Percentiles rank a stretch among this genome's conserved stretches.
Conservation (phyloP, 2,329 filamentous ascomycete species). For the Ceratocystis colombiana region DNA sequence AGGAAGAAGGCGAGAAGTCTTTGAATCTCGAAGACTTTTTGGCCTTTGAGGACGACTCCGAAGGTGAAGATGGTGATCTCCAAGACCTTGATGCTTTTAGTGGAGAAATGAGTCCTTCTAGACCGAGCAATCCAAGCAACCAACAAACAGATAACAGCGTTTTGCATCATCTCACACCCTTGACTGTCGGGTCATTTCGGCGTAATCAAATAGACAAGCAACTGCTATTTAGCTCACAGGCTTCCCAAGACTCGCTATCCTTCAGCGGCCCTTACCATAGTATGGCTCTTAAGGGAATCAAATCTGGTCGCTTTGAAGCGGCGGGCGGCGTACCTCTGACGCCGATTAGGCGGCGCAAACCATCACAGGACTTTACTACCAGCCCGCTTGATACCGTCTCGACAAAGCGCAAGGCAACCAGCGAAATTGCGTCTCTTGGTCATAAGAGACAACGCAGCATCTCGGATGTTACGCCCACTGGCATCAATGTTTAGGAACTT, state of each 20-base stretch:
- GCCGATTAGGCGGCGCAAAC: conserved; percentile 51
- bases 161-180: conserved; percentile 51
- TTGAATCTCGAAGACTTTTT: conserved; percentile 65
- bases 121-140: conserved; percentile 41
- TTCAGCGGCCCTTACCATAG: conserved; percentile 49
- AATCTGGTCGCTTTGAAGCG: conserved; percentile 54
- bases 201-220: conserved; percentile 54
- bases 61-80: conserved; percentile 40
- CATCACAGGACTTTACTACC: conserved; percentile 37
- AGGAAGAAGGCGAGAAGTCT: conserved; percentile 54
- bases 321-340: conserved; percentile 56
- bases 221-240: conserved; percentile 50
- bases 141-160: conserved; percentile 35
- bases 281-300: conserved; percentile 52
- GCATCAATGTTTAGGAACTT: conserved; percentile 24
- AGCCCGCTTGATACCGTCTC: conserved; percentile 42
- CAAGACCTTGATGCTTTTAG: conserved; percentile 36
- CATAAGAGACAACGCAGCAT: conserved; percentile 53
- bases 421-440: conserved; percentile 33
- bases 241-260: conserved; percentile 52
- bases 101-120: conserved; percentile 41
- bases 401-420: conserved; percentile 48
- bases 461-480: conserved; percentile 44
- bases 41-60: conserved; percentile 45
- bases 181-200: conserved; percentile 69